Conservation (phyloP, 257 asterid species). For the Jacaranda copaia region DNA sequence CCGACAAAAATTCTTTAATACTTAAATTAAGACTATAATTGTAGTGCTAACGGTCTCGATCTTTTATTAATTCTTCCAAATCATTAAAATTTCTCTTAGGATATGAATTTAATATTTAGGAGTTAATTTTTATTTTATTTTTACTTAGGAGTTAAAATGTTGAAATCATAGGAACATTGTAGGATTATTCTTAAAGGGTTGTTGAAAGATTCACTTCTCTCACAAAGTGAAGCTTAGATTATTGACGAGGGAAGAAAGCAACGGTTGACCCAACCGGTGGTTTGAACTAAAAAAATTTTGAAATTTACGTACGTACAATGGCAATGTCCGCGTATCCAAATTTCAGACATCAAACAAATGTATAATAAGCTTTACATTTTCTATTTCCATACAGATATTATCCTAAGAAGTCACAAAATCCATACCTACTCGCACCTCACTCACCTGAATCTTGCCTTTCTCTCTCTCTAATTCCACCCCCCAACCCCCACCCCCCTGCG, state of each 20-base stretch:
- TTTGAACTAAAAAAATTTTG: not conserved
- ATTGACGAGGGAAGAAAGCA: not conserved
- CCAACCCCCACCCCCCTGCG: constrained; percentile 22
- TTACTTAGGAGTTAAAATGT: too few relatives aligned
- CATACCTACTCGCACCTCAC: constrained; percentile 54
- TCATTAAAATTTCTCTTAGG: too few relatives aligned
- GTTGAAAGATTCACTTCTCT: constrained; percentile 4
- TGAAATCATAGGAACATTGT: too few relatives aligned
- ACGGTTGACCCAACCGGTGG: constrained; percentile 29
- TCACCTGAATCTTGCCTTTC: constrained; percentile 57
- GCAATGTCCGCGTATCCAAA: constrained; percentile 12
- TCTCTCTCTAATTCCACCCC: constrained; percentile 30
- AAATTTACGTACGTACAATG: not conserved
- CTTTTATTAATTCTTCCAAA: too few relatives aligned
- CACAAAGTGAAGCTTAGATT: not conserved
- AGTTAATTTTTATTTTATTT: too few relatives aligned
- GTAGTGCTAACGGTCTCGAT: too few relatives aligned
- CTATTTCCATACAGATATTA: not conserved
- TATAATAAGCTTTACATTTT: constrained; percentile 33
- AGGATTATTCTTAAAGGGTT: not conserved
- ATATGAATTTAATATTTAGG: too few relatives aligned
- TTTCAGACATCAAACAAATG: constrained; percentile 36
- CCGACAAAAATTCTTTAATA: too few relatives aligned
- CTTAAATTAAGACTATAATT: too few relatives aligned
- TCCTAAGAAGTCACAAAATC: constrained; percentile 47